Conservation (phyloP, 768 basidiomycete genomes). For the Rubroboletus pulcherrimus region DNA sequence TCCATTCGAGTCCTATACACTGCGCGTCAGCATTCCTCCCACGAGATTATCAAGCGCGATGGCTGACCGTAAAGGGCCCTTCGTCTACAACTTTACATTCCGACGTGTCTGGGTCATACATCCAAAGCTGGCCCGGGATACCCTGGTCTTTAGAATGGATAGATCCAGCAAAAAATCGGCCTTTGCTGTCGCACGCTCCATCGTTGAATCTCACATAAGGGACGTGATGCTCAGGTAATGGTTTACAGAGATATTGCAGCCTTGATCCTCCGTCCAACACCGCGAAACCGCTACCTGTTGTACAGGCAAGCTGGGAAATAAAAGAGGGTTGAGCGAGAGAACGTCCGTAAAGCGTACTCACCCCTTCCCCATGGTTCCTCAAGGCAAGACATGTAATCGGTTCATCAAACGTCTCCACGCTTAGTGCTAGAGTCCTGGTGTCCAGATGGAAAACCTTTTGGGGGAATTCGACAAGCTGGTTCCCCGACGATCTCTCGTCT, state of each 20-base stretch:
- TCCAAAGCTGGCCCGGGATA: constrained; percentile 55
- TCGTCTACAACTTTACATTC: constrained; percentile 51
- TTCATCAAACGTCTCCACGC: constrained; percentile 49
- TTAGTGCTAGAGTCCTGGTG: constrained; percentile 36
- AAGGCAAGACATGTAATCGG: constrained; percentile 57
- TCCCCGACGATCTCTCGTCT: background rate
- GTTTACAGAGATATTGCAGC: constrained; percentile 49
- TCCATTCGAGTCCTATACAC: constrained; percentile 17
- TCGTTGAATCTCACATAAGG: constrained; percentile 63
- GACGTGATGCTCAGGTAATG: constrained; percentile 41
- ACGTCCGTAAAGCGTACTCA: background rate
- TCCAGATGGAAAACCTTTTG: constrained; percentile 36
- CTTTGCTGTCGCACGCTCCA: constrained; percentile 61
- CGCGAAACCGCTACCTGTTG: constrained; percentile 21
- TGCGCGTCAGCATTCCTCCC: background rate
- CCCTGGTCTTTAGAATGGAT: constrained; percentile 45
- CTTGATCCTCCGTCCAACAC: constrained; percentile 29
- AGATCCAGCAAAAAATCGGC: constrained; percentile 67
- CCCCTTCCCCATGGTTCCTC: constrained; percentile 36
- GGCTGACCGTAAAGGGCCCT: constrained; percentile 60
- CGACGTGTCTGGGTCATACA: constrained; percentile 50
- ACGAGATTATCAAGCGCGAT: constrained; percentile 5
- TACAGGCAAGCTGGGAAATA: constrained; percentile 17
- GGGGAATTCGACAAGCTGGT: background rate
- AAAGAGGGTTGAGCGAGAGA: background rate